Evolutionary conservation across 495 filamentous ascomycete species (phyloP), one percentile per base, ranked within the genome.

Genomic region (Apiosordaria backusii): DNA sequence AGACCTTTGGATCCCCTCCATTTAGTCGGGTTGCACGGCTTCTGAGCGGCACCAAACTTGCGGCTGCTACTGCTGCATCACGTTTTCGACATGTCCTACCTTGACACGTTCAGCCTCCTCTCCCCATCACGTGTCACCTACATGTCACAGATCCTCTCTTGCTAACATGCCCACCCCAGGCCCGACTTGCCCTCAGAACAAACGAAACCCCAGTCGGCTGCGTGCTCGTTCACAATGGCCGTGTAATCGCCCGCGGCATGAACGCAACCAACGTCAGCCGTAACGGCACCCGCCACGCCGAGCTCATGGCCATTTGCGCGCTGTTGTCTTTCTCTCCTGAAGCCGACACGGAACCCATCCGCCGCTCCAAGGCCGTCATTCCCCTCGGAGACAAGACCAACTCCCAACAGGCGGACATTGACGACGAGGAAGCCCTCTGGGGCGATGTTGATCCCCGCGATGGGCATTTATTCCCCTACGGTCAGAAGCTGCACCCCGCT

Each of bases 151-250:
- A 1, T 18, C 22, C 7, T 21, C n/a, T 23, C 19, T 62, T 40
- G 23, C 69, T 68, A 35, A 69, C 67, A 45, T 61, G 57, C 13
- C 62, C 24, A 54, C 27, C 29, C 21, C 57, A 96, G 90, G 93
- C 91, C 54, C 86, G 90, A 68, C 83, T 88, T 62, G 95, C 95
- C 18, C 86, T 98, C n/a, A 70, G 77, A 25, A 88, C 81, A 52
- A 89, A 92, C 67, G 95, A 99, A 80, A 97, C 96, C 2, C 96
- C 95, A 5, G 96, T 99, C 18, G 96, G 95, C 61, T 98, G 96
- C 80, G 92, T 98, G 21, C 86, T 99, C 57, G 93, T 97, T 0
- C 81, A 92, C 73, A 72, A 88, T 45, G 85, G 83, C 63, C 77
- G 86, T 57, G 84, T 97, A 64, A 90, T 99, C 70, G 93, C 90